These are phyloP conservation scores for Ogataea kodamae DNA, from an alignment of 805 yeast genomes.

Conservation along the genomic window DNA sequence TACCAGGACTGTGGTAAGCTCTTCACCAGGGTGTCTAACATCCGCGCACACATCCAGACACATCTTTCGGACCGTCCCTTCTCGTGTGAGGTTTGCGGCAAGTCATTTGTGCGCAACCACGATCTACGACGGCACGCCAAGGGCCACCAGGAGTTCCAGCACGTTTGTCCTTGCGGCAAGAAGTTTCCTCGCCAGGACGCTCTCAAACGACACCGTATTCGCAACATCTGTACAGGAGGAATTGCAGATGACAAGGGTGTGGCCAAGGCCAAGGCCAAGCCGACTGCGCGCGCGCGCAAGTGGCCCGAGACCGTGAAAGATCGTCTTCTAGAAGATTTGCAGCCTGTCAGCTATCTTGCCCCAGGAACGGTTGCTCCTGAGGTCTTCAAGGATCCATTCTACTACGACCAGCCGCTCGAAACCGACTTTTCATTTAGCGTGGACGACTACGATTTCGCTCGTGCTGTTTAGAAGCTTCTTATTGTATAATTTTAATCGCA, in stretches of 20 bases:
- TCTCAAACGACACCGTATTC: conserved; percentile 69
- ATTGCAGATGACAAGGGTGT: conserved; percentile 36
- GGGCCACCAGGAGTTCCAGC: conserved; percentile 73
- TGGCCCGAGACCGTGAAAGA: too few species aligned
- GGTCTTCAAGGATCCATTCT: conserved; percentile 13
- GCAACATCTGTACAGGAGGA: conserved; percentile 84
- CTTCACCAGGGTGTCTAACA: conserved; percentile 86
- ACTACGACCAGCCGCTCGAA: conserved; percentile 14
- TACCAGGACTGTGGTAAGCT: conserved; percentile 76
- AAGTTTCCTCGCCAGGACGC: conserved; percentile 90
- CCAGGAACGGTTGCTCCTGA: too few species aligned
- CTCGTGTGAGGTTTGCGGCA: conserved; percentile 70
- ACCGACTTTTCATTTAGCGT: conserved; percentile 27
- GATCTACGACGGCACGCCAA: conserved; percentile 88
- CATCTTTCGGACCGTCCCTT: conserved; percentile 94
- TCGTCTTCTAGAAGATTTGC: too few species aligned
- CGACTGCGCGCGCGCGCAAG: too few species aligned
- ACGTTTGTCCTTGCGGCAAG: conserved; percentile 89
- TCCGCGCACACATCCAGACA: conserved; percentile 93
- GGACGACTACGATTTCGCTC: conserved; percentile 18
- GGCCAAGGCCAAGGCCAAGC: conserved; percentile 15
- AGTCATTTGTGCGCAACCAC: conserved; percentile 91
- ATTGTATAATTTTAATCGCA: too few species aligned
- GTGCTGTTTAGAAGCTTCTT: conserved; percentile 9
- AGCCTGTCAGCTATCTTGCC: too few species aligned